Evolutionary conservation across 208 protist species (phyloP).

Genomic region (Wallacemonas sp.): DNA sequence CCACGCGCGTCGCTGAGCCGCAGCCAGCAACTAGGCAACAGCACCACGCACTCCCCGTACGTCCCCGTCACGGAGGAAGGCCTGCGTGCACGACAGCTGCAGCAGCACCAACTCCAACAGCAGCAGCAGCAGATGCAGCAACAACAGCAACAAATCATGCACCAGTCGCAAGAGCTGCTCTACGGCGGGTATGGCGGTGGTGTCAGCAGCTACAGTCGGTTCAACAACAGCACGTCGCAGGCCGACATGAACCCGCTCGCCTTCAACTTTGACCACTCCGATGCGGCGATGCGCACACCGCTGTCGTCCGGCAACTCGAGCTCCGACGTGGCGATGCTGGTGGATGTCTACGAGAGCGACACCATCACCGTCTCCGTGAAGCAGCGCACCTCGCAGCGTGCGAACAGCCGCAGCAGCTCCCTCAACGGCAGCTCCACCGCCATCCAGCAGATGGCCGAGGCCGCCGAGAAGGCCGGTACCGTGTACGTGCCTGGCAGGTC

Average conservation of each 20-base stretch:
- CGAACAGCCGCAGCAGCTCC: constrained; percentile 4
- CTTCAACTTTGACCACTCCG: constrained; percentile 31
- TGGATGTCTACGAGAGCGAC: constrained; percentile 20
- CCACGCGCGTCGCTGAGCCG: background rate
- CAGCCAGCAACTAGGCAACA: constrained; percentile 6
- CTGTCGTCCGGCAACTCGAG: constrained; percentile 12
- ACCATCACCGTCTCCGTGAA: constrained; percentile 41
- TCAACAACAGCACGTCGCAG: constrained; percentile 44
- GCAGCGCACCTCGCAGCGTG: constrained; percentile 19
- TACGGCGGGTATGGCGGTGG: constrained; percentile 7
- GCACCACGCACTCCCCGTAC: constrained; percentile 40
- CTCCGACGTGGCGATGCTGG: constrained; percentile 28
- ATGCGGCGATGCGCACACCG: background rate
- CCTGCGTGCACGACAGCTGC: constrained; percentile 1
- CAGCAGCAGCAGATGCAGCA: constrained; percentile 6
- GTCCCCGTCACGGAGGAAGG: constrained; percentile 10
- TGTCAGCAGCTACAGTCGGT: constrained; percentile 24
- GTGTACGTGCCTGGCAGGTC: background rate
- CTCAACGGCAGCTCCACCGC: constrained; percentile 4
- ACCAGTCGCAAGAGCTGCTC: constrained; percentile 4
- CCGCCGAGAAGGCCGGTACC: background rate
- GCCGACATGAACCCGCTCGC: constrained; percentile 22
- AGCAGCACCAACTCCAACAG: constrained; percentile 16
- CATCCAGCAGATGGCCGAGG: background rate
- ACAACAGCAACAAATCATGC: background rate